These are phyloP conservation scores for Xanthoconium stramineum DNA, from an alignment of 768 basidiomycete species.

Conservation along the genomic window DNA sequence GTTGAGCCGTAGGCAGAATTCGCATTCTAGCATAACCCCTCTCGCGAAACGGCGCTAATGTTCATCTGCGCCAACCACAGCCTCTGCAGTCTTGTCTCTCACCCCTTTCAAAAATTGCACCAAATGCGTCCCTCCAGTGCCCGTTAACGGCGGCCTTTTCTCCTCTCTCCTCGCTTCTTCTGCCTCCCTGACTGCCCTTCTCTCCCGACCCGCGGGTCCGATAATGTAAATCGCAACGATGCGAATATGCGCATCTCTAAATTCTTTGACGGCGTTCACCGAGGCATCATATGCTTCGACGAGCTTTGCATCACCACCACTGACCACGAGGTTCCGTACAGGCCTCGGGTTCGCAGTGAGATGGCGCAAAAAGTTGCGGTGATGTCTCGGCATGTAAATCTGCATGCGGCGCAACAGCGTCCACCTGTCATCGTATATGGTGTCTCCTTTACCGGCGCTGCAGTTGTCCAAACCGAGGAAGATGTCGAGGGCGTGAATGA, in stretches of 20 bases:
- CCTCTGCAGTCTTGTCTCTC: slow-evolving; percentile 60
- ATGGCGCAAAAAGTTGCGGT: slow-evolving; percentile 74
- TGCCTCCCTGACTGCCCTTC: background rate
- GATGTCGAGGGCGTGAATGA: slow-evolving; percentile 71
- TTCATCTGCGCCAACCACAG: slow-evolving; percentile 23
- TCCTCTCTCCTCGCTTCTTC: slow-evolving; percentile 17
- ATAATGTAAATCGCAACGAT: slow-evolving; percentile 76
- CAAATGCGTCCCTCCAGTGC: slow-evolving; percentile 79
- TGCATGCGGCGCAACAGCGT: slow-evolving; percentile 72
- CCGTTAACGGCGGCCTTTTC: slow-evolving; percentile 42
- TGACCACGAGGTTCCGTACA: slow-evolving; percentile 51
- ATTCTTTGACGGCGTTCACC: slow-evolving; percentile 61
- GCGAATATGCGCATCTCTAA: slow-evolving; percentile 74
- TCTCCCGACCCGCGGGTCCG: slow-evolving; percentile 48
- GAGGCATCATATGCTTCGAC: slow-evolving; percentile 61
- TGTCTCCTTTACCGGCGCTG: slow-evolving; percentile 20
- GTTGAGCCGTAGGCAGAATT: no score
- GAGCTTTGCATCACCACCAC: slow-evolving; percentile 29
- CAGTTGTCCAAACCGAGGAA: slow-evolving; percentile 65
- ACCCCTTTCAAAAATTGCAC: slow-evolving; percentile 74
- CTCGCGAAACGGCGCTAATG: no score
- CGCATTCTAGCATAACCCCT: no score
- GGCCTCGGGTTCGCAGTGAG: slow-evolving; percentile 58
- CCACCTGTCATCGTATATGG: slow-evolving; percentile 10
- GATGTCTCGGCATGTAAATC: slow-evolving; percentile 78